A percentile compares a stretch with the other conserved stretches of the same genome.
phyloP scores from a whole-genome alignment of 176 grass and related monocot species.

The Elaeis guineensis region DNA sequence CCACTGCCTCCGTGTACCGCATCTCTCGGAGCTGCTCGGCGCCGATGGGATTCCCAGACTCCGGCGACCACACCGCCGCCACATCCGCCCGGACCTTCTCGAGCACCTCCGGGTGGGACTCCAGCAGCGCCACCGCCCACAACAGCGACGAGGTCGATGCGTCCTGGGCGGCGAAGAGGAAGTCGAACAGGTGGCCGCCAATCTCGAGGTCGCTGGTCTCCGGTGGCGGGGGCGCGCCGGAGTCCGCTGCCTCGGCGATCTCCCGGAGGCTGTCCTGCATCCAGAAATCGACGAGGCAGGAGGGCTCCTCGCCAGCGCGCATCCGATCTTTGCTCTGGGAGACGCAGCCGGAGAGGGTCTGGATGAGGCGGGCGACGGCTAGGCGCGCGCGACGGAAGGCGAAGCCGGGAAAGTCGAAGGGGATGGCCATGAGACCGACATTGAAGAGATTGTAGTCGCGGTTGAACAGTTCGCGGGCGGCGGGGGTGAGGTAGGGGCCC shows the following conservation, averaged over 20 bases:
- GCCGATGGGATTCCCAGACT: conserved; percentile 44
- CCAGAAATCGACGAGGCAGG: conserved; percentile 79
- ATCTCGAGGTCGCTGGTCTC: conserved; percentile 49
- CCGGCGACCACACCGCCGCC: conserved; percentile 35
- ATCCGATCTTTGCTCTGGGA: conserved; percentile 53
- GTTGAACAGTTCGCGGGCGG: conserved; percentile 47
- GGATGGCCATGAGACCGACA: conserved; percentile 63
- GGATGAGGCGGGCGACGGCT: conserved; percentile 49
- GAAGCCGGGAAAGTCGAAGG: conserved; percentile 72
- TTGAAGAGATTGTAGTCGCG: conserved; percentile 76
- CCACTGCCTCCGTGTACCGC: conserved; percentile 78
- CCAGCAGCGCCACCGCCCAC: conserved; percentile 57
- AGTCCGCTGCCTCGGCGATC: conserved; percentile 29
- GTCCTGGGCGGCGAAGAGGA: conserved; percentile 93
- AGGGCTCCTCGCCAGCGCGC: conserved; percentile 48
- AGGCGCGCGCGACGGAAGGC: conserved; percentile 63
- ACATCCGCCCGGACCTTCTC: conserved; percentile 64
- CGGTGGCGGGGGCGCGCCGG: conserved; percentile 16
- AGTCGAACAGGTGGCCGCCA: conserved; percentile 62
- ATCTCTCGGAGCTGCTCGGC: conserved; percentile 47
- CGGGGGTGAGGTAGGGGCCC: conserved; percentile 45
- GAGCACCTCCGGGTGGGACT: conserved; percentile 74
- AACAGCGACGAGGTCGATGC: conserved; percentile 81
- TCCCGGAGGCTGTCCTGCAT: conserved; percentile 59
- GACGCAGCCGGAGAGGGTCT: conserved; percentile 42